Conservation (phyloP, 2,329 filamentous ascomycete species). For the Didymosphaeria variabile region DNA sequence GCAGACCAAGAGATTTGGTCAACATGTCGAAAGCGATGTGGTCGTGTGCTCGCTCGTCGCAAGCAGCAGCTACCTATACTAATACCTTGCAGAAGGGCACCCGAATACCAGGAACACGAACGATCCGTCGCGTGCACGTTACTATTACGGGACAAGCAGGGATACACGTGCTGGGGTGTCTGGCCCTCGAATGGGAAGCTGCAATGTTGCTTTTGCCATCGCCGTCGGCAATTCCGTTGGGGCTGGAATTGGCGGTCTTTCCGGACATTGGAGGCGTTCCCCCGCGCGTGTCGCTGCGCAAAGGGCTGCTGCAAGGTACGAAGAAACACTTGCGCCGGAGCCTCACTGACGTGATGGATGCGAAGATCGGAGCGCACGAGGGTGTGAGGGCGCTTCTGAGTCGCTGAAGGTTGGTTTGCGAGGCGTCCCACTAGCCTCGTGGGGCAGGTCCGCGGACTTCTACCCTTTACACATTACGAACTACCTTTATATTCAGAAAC, state of each 20-base stretch:
- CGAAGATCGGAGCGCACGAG: constrained; percentile 15
- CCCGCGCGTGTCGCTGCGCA: not conserved
- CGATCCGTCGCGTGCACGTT: constrained; percentile 7
- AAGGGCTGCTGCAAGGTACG: constrained; percentile 12
- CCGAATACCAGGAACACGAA: constrained; percentile 2
- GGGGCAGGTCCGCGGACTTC: constrained; percentile 9
- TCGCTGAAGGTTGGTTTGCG: constrained; percentile 11
- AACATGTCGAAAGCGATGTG: constrained; percentile 30
- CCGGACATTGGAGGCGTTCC: constrained; percentile 3
- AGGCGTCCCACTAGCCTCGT: constrained; percentile 8
- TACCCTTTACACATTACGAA: not conserved
- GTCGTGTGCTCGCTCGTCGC: constrained; percentile 26
- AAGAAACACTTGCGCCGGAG: not conserved
- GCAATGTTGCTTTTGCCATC: not conserved
- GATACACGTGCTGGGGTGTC: constrained; percentile 17
- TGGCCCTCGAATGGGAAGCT: constrained; percentile 17
- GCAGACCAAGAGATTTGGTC: constrained; percentile 25
- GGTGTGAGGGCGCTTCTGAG: constrained; percentile 14
- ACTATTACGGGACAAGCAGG: constrained; percentile 3
- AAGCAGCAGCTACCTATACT: constrained; percentile 17
- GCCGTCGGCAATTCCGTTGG: constrained; percentile 3
- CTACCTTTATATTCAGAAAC: not conserved
- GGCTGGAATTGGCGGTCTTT: constrained; percentile 9
- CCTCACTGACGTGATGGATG: not conserved
- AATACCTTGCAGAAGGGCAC: constrained; percentile 14